These are phyloP conservation scores for Terfezia boudieri DNA, from an alignment of 495 filamentous ascomycete species.

Conservation along the genomic window DNA sequence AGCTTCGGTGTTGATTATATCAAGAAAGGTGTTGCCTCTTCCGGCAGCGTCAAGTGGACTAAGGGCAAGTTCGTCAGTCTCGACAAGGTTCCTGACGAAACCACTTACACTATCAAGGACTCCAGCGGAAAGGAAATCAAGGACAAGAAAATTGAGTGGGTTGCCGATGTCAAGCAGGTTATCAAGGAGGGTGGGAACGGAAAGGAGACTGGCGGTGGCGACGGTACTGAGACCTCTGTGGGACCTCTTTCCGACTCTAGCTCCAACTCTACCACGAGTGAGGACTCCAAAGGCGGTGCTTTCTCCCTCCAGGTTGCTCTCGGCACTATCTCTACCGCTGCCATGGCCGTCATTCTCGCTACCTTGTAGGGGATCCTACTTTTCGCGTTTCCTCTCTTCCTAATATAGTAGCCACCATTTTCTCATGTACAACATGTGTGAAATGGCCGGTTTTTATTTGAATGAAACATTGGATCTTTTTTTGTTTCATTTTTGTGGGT, in stretches of 20 bases:
- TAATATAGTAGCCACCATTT: no score
- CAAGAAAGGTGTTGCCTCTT: constrained; percentile 4
- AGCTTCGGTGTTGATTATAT: constrained; percentile 15
- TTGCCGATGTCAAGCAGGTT: constrained; percentile 4
- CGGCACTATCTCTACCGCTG: not conserved
- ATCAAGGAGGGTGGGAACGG: constrained; percentile 13
- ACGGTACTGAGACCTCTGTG: constrained; percentile 2
- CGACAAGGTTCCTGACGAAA: constrained; percentile 1
- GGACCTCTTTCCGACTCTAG: not conserved
- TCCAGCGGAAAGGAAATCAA: constrained; percentile 4
- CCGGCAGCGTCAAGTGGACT: constrained; percentile 7
- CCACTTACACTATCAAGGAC: constrained; percentile 6
- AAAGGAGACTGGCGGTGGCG: constrained; percentile 16
- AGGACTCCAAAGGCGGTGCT: not conserved
- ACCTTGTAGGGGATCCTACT: not conserved
- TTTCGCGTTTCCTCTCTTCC: no score
- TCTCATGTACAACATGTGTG: no score
- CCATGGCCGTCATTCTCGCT: not conserved
- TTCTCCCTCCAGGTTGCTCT: not conserved
- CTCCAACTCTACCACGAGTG: not conserved
- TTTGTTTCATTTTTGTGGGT: no score
- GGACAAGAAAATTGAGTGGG: constrained; percentile 7
- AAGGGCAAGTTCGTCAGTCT: constrained; percentile 15
- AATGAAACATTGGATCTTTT: no score
- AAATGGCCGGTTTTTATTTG: no score